Base-by-base conservation (phyloP, 1,284 basidiomycete genomes). In the Cutaneotrichosporon arboriforme region DNA sequence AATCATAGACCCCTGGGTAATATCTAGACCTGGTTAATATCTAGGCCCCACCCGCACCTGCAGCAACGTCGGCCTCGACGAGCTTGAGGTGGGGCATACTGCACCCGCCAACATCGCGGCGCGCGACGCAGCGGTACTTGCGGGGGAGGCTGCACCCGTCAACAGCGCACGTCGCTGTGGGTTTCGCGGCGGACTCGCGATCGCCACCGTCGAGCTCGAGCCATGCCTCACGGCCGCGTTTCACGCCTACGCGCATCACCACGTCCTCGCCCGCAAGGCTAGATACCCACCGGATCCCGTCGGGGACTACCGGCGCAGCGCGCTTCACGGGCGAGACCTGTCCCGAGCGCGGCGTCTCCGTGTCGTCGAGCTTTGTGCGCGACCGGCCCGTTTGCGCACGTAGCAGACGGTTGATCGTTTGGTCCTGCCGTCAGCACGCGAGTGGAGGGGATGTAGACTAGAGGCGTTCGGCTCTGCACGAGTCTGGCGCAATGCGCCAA, bases 371-470 rank as follows among this genome's bases (percentile, higher is more conserved):
- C 63, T 83, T 86, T 51, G 79, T 80, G 51, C 83, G 80, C 1
- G 85, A 80, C 23, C 85, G 81, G 35, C 63, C 64, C 8, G 85
- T 84, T 67, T 90, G 87, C 67, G 92, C 92, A 70, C 90, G 90
- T 31, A 93, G 81, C 3, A 94, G 80, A 17, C 89, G 84, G 65
- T 93, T 93, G 73, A 94, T 94, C 0, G 90, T 90, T 70, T 90
- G 87, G 52, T 70, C 70, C 71, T 74, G 38, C 80, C 4, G 42
- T 54, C 21, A 55, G 52, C 46, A 8, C 4, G 31, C 8, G 36
- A 18, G 15, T 9, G 5, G 14, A 22, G 34, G 37, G 12, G 21
- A 5, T 10, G 26, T 10, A 10, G 26, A 31, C 26, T 31, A 31
- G n/a, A n/a, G n/a, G n/a, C 26, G 26, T 31, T 10, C 26, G 26